Evolutionary conservation across 192 early-diverging fungal genomes (phyloP).

Genomic region (Coemansia sp.): DNA sequence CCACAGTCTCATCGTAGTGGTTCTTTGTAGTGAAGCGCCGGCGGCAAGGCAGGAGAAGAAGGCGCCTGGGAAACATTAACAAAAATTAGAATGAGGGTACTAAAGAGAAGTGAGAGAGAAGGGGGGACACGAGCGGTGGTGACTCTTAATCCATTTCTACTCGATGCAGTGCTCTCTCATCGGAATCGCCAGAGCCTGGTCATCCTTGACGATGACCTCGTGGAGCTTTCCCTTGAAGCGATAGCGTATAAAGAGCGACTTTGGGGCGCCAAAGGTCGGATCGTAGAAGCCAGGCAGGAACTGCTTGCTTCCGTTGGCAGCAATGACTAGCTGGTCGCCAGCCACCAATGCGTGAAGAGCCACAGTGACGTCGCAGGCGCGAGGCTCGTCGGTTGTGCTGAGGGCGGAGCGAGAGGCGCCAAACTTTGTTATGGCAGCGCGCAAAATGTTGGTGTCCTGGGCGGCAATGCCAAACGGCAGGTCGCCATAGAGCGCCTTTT

Average conservation of each 20-base stretch:
- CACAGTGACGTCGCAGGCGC: constrained; percentile 79
- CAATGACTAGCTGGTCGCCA: constrained; percentile 86
- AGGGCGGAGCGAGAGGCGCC: constrained; percentile 24
- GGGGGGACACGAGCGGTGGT: neutral
- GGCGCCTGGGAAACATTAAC: neutral
- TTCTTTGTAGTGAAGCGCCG: constrained; percentile 24
- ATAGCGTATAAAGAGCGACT: constrained; percentile 85
- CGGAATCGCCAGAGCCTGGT: constrained; percentile 78
- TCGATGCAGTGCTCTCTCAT: constrained; percentile 58
- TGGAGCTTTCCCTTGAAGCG: constrained; percentile 80
- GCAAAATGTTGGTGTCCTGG: constrained; percentile 37
- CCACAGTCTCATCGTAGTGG: constrained; percentile 54
- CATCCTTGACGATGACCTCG: constrained; percentile 79
- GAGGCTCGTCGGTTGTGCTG: constrained; percentile 28
- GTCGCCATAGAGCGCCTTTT: constrained; percentile 88
- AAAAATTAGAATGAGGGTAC: too few species aligned
- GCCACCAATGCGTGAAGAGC: constrained; percentile 83
- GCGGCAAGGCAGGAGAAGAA: neutral
- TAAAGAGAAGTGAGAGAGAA: neutral
- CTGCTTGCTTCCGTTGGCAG: constrained; percentile 84
- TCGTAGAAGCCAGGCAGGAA: constrained; percentile 95
- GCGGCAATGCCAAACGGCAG: constrained; percentile 57
- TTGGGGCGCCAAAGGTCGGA: constrained; percentile 86
- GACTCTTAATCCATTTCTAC: neutral
- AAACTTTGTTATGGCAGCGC: constrained; percentile 20